A percentile compares a stretch with the other conserved stretches of the same genome.
phyloP scores from a whole-genome alignment of 208 protist genomes.

The Acanthamoeba sp. region DNA sequence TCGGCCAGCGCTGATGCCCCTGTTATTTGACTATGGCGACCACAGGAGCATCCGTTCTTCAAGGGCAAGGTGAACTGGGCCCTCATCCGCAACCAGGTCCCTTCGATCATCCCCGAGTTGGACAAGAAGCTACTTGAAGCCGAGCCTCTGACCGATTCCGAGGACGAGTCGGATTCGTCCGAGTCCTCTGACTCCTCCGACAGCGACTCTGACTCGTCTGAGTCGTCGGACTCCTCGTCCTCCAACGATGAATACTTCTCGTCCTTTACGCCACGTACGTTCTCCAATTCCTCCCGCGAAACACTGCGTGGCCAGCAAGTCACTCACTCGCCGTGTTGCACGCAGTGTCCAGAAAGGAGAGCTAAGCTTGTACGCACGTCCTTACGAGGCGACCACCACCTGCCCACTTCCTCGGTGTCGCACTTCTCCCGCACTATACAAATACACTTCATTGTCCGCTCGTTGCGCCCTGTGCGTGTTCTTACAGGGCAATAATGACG shows the following conservation, averaged over 20 bases:
- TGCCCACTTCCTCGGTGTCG: too few species aligned
- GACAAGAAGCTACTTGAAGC: slow-evolving; percentile 21
- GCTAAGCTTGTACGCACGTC: neutral
- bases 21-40: neutral
- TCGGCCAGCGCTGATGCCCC: too few species aligned
- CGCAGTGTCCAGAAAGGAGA: slow-evolving; percentile 54
- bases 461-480: too few species aligned
- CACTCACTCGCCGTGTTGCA: too few species aligned
- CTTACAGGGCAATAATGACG: too few species aligned
- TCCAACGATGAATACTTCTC: slow-evolving; percentile 16
- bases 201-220: neutral
- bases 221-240: neutral
- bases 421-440: too few species aligned
- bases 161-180: slow-evolving; percentile 7
- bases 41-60: slow-evolving; percentile 71
- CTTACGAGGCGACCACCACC: too few species aligned
- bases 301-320: too few species aligned
- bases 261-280: slow-evolving; percentile 54
- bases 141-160: neutral
- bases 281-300: too few species aligned
- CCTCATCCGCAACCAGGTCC: slow-evolving; percentile 65
- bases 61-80: slow-evolving; percentile 72
- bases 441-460: neutral
- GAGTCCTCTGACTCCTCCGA: slow-evolving; percentile 42
- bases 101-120: slow-evolving; percentile 71